These are phyloP conservation scores for Eucalyptus microcorys DNA, from an alignment of 345 rosid genomes.

Conservation along the genomic window DNA sequence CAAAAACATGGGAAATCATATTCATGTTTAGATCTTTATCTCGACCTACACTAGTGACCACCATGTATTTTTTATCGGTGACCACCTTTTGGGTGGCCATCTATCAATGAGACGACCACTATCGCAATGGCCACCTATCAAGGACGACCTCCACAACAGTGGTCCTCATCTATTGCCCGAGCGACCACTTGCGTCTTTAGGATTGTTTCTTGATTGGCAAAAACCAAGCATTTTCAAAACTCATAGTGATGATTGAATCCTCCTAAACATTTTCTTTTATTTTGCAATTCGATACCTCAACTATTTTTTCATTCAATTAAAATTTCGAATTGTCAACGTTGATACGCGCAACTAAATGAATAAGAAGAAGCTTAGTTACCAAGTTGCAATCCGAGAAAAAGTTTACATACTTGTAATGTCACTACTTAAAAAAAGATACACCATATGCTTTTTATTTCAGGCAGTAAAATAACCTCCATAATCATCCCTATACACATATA, in stretches of 20 bases:
- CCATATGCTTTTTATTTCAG: neutral
- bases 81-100: neutral
- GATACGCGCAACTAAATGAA: fast-evolving
- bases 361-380: neutral
- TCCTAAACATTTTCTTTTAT: neutral
- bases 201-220: neutral
- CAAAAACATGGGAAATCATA: no score
- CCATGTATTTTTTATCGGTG: neutral
- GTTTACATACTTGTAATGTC: neutral
- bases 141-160: neutral
- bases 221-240: neutral
- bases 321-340: fast-evolving
- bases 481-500: neutral
- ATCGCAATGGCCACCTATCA: neutral
- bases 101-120: fast-evolving
- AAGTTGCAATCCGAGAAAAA: neutral
- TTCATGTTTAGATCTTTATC: no score
- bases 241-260: neutral
- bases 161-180: neutral
- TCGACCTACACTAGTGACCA: no score
- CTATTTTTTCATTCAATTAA: neutral
- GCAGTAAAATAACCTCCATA: neutral
- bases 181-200: neutral
- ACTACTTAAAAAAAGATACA: neutral
- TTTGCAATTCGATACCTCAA: neutral